Base-by-base conservation (phyloP, 164 flowering plant genomes). In the Protea cynaroides region DNA sequence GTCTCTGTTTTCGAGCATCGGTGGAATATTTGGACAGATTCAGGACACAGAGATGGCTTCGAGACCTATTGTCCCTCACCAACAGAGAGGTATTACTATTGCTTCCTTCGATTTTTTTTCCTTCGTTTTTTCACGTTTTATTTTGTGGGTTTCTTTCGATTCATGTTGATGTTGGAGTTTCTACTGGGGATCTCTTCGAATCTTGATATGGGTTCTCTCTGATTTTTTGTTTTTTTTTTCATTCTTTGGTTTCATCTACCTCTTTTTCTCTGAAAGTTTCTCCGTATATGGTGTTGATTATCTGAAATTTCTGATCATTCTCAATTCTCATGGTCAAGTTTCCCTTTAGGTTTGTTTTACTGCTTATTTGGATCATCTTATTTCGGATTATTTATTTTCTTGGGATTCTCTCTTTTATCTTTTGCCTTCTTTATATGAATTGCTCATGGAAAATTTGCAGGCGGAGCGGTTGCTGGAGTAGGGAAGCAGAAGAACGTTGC, bases 11-110 rank as follows among this genome's bases (percentile, higher is more conserved):
- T 66, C 71, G 34, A 66, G 34, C 59, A 46, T 75, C 8, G 78
- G 74, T 8, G 81, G 76, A 7, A 59, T 67, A 62, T 70, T 77
- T 54, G 36, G 62, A 14, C 64, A 65, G n/a, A 25, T 54, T 50
- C 53, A 76, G 52, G 51, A 51, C 50, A 37, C 64, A n/a, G 71
- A 60, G 63, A 87, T 87, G 93, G 90, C 93, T 38, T 65, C 90
- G 43, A 87, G 85, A 77, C 71, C 79, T 17, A 52, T 77, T 23
- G 80, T 81, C 65, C 89, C 82, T 4, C 84, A 71, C 54, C 80
- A 80, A 59, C 69, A 65, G 44, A 74, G 76, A 80, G 84, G 85
- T 77, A 67, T 12, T 11, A 25, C 14, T 25, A 11, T 14, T 15
- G 14, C 52, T 37, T 1, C 29, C 43, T 18, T 21, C 12, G 7